phyloP scores from a whole-genome alignment of 1,284 basidiomycete species.

The Heterobasidion parviporum region DNA sequence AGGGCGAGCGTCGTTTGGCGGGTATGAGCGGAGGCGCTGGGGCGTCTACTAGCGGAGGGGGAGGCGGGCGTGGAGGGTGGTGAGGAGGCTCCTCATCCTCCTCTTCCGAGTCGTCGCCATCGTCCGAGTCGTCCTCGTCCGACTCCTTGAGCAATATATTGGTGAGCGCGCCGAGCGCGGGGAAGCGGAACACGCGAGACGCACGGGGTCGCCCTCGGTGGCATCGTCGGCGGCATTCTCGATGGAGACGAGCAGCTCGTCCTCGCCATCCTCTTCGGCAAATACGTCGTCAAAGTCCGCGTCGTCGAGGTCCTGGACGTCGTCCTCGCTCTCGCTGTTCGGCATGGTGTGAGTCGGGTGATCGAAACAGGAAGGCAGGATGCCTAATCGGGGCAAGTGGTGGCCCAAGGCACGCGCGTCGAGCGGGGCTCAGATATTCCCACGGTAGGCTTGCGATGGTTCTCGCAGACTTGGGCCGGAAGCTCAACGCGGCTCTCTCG shows the following conservation, averaged over 20 bases:
- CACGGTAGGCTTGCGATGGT: slow-evolving; percentile 57
- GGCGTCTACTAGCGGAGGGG: neutral
- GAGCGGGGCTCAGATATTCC: slow-evolving; percentile 5
- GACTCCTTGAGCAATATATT: slow-evolving; percentile 48
- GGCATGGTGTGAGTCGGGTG: slow-evolving; percentile 29
- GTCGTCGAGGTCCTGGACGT: slow-evolving; percentile 48
- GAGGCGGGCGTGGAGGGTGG: slow-evolving; percentile 1
- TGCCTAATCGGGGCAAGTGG: neutral
- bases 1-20: slow-evolving; percentile 5
- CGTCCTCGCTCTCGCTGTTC: slow-evolving; percentile 59
- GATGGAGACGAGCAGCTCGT: slow-evolving; percentile 42
- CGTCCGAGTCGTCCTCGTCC: slow-evolving; percentile 52
- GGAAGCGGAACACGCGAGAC: slow-evolving; percentile 1
- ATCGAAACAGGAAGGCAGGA: neutral
- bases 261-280: slow-evolving; percentile 44
- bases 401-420: neutral
- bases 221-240: slow-evolving; percentile 53
- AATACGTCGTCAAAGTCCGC: slow-evolving; percentile 38
- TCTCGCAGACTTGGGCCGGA: slow-evolving; percentile 90
- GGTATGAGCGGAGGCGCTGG: slow-evolving; percentile 1
- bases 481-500: slow-evolving; percentile 89
- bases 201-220: slow-evolving; percentile 20
- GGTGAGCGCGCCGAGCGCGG: neutral
- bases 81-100: slow-evolving; percentile 24
- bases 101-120: slow-evolving; percentile 38